A percentile compares a stretch with the other conserved stretches of the same genome.
phyloP scores from a whole-genome alignment of 2,329 filamentous ascomycete species.

The Diaporthe amygdali region DNA sequence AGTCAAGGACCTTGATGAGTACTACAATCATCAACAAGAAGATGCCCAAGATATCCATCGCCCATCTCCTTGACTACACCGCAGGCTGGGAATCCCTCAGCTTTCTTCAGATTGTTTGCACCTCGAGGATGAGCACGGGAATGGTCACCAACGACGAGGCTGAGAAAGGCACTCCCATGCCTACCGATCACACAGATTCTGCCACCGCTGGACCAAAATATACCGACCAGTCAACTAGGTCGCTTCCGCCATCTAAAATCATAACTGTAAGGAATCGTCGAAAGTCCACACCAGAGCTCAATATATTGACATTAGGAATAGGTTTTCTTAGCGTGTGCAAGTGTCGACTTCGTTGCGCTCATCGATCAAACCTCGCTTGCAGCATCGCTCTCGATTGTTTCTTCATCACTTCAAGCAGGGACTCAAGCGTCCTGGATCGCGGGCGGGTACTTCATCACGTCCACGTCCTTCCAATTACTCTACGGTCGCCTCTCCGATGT shows the following conservation, averaged over 20 bases:
- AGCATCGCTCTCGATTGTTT: constrained; percentile 53
- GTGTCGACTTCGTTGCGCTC: constrained; percentile 50
- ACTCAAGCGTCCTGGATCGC: constrained; percentile 51
- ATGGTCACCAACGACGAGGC: neutral
- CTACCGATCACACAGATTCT: neutral
- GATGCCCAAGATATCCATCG: neutral
- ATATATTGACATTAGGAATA: neutral
- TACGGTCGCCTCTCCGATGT: constrained; percentile 67
- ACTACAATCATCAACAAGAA: neutral
- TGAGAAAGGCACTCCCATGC: neutral
- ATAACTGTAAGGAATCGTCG: neutral
- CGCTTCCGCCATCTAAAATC: neutral
- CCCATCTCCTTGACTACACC: rapidly evolving
- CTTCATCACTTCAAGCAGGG: constrained; percentile 42
- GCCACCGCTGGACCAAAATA: neutral
- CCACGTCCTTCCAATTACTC: constrained; percentile 66
- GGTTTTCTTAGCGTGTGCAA: neutral
- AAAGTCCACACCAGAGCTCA: rapidly evolving
- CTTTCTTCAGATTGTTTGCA: too few relatives aligned
- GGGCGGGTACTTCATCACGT: constrained; percentile 56
- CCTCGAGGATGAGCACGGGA: neutral
- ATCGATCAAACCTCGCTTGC: constrained; percentile 61
- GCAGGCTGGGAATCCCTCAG: neutral
- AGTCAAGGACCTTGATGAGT: neutral
- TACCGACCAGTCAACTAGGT: neutral